These are phyloP conservation scores for Cymodocea nodosa DNA, from an alignment of 116 monocot species.

Conservation along the genomic window DNA sequence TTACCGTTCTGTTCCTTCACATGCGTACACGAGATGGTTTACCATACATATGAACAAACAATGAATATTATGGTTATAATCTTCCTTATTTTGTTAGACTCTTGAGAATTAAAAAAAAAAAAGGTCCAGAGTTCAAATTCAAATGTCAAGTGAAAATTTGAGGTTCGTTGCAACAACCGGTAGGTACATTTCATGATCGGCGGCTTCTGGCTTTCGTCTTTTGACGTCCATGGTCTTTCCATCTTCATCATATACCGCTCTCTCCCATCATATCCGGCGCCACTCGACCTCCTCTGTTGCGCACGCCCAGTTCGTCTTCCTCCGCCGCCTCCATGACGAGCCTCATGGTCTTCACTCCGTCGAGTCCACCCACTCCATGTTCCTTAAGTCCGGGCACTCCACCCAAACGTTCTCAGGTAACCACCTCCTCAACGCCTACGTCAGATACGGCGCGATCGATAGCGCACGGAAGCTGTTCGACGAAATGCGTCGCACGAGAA, in stretches of 20 bases:
- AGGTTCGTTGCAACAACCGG: no score
- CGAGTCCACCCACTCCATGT: conserved; percentile 25
- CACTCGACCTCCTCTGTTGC: not conserved
- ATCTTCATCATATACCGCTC: not conserved
- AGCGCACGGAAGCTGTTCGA: conserved; percentile 36
- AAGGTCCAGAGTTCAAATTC: no score
- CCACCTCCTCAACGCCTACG: conserved; percentile 44
- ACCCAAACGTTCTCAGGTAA: conserved; percentile 18
- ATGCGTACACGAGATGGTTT: no score
- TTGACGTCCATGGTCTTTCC: no score
- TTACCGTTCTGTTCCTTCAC: no score
- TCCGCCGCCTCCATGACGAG: conserved; percentile 2
- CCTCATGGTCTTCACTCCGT: conserved; percentile 1
- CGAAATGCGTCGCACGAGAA: conserved; percentile 29
- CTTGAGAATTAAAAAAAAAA: no score
- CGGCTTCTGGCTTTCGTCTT: no score
- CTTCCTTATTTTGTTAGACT: no score
- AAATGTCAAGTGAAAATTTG: no score
- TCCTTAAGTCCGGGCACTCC: conserved; percentile 30
- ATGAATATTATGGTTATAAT: no score
- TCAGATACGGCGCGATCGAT: conserved; percentile 6
- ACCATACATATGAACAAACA: no score
- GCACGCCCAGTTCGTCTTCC: conserved; percentile 8
- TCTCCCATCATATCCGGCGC: not conserved
- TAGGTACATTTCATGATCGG: no score